phyloP scores from a whole-genome alignment of 1,139 yeast genomes.

The Ogataea hybrid region DNA sequence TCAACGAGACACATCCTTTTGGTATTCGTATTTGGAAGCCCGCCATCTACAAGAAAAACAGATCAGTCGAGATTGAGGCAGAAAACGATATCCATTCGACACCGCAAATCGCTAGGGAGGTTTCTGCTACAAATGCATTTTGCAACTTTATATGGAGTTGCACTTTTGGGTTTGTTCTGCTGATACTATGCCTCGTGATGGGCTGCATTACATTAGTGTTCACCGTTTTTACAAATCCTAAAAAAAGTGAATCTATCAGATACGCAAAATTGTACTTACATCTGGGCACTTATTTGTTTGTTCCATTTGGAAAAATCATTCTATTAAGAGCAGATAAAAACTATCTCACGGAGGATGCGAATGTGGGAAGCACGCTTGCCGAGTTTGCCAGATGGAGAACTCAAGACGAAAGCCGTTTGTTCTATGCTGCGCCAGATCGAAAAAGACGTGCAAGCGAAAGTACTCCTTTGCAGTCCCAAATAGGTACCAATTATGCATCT shows the following conservation, averaged over 20 bases:
- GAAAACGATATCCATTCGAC: slow-evolving; percentile 87
- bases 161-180: slow-evolving; percentile 66
- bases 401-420: slow-evolving; percentile 61
- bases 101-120: slow-evolving; percentile 47
- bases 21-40: slow-evolving; percentile 99
- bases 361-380: slow-evolving; percentile 80
- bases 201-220: slow-evolving; percentile 39
- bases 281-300: slow-evolving; percentile 67
- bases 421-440: slow-evolving; percentile 55
- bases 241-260: slow-evolving; percentile 38
- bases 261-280: slow-evolving; percentile 64
- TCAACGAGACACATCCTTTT: slow-evolving; percentile 94
- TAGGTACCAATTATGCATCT: slow-evolving; percentile 1
- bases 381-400: slow-evolving; percentile 91
- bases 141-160: slow-evolving; percentile 79
- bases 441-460: slow-evolving; percentile 33
- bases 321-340: slow-evolving; percentile 74
- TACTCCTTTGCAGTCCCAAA: slow-evolving; percentile 18
- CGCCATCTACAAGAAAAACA: slow-evolving; percentile 85
- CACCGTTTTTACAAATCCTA: slow-evolving; percentile 40
- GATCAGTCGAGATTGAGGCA: slow-evolving; percentile 90
- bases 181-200: slow-evolving; percentile 48
- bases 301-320: slow-evolving; percentile 91
- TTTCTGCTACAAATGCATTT: slow-evolving; percentile 61
- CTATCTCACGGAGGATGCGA: slow-evolving; percentile 81